Evolutionary conservation across 1,139 yeast species (phyloP).

Genomic region (Suhomyces choctaworum): DNA sequence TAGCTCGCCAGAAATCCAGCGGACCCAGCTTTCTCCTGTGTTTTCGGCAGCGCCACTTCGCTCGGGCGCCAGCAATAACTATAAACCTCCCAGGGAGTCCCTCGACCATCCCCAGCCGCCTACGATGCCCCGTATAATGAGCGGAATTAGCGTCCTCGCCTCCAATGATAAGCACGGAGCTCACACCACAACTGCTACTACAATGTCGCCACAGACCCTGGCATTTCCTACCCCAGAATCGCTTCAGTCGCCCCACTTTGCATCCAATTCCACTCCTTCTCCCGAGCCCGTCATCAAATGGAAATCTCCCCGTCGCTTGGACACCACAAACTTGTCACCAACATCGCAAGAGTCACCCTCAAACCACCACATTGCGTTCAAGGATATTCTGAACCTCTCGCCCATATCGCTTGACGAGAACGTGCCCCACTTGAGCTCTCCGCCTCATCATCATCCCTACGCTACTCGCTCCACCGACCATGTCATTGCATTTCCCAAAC

Average conservation of each 20-base stretch:
- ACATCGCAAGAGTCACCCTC: neutral
- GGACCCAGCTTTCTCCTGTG: neutral
- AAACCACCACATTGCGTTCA: neutral
- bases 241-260: neutral
- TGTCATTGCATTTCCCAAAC: constrained; percentile 6
- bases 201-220: neutral
- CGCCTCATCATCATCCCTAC: constrained; percentile 2
- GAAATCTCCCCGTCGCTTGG: constrained; percentile 6
- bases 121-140: no score
- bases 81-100: neutral
- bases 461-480: constrained; percentile 2
- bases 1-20: neutral
- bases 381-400: neutral
- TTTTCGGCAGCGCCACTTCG: neutral
- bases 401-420: neutral
- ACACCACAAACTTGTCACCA: constrained; percentile 2
- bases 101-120: neutral
- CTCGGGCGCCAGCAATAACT: neutral
- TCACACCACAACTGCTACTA: neutral
- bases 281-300: constrained; percentile 1
- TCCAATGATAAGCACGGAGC: neutral
- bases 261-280: neutral
- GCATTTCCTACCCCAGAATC: neutral
- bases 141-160: neutral
- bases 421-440: neutral